Conservation (phyloP, 2,329 filamentous ascomycete genomes). For the Capronia americana region DNA sequence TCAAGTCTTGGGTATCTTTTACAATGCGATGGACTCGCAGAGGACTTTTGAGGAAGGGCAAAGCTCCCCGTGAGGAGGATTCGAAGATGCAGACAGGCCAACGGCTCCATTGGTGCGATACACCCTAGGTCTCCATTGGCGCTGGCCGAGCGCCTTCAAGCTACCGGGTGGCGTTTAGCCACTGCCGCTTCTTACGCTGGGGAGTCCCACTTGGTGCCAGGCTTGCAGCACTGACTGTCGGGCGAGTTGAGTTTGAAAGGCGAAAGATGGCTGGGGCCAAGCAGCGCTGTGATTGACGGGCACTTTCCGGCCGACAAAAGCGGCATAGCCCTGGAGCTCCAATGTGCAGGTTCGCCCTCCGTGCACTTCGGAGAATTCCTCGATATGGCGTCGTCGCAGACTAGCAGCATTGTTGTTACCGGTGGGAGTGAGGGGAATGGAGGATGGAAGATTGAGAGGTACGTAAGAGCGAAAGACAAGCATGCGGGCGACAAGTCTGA, state of each 20-base stretch:
- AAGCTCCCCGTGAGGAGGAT: neutral
- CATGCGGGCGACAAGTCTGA: neutral
- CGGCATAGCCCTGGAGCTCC: neutral
- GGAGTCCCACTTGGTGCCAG: conserved; percentile 8
- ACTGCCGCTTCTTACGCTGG: conserved; percentile 8
- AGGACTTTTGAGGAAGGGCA: neutral
- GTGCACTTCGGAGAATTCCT: conserved; percentile 10
- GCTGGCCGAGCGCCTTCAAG: neutral
- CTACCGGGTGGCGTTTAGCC: conserved; percentile 23
- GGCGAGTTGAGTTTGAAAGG: conserved; percentile 13
- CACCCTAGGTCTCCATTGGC: neutral
- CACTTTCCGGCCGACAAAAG: conserved; percentile 16
- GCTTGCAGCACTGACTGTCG: conserved; percentile 12
- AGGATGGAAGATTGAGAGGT: neutral
- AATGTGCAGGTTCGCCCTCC: conserved; percentile 2
- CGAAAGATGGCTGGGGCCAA: conserved; percentile 20
- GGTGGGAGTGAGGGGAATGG: neutral
- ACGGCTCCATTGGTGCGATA: conserved; percentile 11
- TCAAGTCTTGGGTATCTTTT: too few relatives aligned
- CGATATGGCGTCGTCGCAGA: neutral
- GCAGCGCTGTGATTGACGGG: conserved; percentile 26
- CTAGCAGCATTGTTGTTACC: neutral
- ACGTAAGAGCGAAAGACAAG: conserved; percentile 5
- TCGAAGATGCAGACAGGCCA: neutral
- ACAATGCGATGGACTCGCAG: neutral